Evolutionary conservation across 2,329 filamentous ascomycete genomes (phyloP).

Genomic region (Aureobasidium sp.): DNA sequence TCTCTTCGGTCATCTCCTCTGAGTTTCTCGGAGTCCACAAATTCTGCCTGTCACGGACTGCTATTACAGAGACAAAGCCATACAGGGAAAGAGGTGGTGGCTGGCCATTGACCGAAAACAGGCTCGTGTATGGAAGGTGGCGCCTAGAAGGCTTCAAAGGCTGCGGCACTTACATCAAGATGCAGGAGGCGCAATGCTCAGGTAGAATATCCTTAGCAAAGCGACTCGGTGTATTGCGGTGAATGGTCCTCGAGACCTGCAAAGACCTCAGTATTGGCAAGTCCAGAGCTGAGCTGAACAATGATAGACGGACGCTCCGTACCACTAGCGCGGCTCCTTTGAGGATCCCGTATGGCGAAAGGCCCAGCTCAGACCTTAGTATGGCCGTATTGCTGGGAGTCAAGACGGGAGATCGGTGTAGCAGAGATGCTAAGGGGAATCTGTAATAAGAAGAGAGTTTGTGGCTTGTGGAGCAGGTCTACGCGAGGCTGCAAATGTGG

Average conservation of each 20-base stretch:
- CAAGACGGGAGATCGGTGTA: background rate
- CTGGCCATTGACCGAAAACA: background rate
- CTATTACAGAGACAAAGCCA: background rate
- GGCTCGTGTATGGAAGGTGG: background rate
- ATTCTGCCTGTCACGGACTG: background rate
- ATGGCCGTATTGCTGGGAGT: background rate
- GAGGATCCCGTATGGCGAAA: background rate
- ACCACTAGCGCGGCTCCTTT: background rate
- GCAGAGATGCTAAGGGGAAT: background rate
- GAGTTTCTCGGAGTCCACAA: background rate
- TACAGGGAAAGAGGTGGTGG: slow-evolving; percentile 5
- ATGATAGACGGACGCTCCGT: slow-evolving; percentile 2
- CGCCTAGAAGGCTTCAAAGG: background rate
- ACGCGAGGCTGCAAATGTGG: background rate
- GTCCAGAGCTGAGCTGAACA: slow-evolving; percentile 10
- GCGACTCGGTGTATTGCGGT: background rate
- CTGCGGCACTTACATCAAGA: background rate
- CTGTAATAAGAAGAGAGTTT: background rate
- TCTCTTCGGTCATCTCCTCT: background rate
- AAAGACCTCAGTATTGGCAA: background rate
- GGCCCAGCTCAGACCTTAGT: background rate
- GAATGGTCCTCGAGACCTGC: background rate
- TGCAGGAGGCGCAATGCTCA: background rate
- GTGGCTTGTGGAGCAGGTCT: background rate
- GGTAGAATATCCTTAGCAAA: background rate